Evolutionary conservation across 768 basidiomycete species (phyloP).

Genomic region (Boletus reticulatus): DNA sequence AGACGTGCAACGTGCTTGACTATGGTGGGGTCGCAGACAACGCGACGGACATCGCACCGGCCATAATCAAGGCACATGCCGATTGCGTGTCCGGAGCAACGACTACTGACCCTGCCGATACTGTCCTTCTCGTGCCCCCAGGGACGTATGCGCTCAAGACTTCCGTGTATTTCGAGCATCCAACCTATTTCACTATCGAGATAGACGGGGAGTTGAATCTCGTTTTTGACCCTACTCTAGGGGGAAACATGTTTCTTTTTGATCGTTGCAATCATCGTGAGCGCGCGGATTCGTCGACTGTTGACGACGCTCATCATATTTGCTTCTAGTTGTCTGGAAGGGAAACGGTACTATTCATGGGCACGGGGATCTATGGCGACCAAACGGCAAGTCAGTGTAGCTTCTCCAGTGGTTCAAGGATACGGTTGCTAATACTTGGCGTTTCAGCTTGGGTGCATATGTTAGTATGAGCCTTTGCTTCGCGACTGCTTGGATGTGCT

Average conservation of each 20-base stretch:
- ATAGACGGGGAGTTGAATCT: conserved; percentile 4
- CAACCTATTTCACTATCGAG: background rate
- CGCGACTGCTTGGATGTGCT: background rate
- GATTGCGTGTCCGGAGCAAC: background rate
- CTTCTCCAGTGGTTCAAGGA: background rate
- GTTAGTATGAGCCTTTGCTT: background rate
- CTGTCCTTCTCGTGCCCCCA: conserved; percentile 5
- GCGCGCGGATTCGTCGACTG: background rate
- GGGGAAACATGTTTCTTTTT: conserved; percentile 3
- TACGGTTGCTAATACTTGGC: background rate
- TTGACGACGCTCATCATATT: background rate
- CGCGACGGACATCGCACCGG: conserved; percentile 2
- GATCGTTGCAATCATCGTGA: background rate
- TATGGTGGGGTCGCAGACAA: conserved; percentile 10
- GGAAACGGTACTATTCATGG: conserved; percentile 7
- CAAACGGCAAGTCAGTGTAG: background rate
- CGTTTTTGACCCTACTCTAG: background rate
- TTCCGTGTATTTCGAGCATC: background rate
- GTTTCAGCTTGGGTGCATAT: background rate
- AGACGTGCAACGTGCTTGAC: conserved; percentile 6
- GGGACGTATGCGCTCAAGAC: conserved; percentile 5
- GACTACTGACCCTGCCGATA: background rate
- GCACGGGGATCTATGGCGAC: conserved; percentile 4
- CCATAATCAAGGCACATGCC: background rate
- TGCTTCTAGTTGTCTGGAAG: conserved; percentile 3